Evolutionary conservation across 805 yeast species (phyloP), one percentile per base, ranked within the genome.

Genomic region (Yarrowia hollandica): DNA sequence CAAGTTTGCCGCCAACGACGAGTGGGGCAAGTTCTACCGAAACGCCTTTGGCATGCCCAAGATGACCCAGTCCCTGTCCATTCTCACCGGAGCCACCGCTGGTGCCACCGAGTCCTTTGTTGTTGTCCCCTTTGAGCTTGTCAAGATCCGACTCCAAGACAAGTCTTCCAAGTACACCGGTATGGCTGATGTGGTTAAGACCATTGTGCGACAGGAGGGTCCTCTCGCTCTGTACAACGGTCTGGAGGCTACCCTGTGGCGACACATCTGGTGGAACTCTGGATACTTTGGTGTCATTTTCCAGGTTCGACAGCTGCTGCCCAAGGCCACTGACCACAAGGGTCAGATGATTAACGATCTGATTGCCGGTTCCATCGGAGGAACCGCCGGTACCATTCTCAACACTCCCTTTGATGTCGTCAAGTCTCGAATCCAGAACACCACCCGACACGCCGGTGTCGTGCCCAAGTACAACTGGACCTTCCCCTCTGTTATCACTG

Each of bases 401-500:
- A 94, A 91, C 78, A 94, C 97, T 28, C 99, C 99, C 48, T 90
- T 92, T 67, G 99, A 94, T 73, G 79, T 94, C 57, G 97, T 94
- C 67, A 94, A 94, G 78, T 88, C 96, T 12, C 84, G 99, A 78
- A 88, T 94, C 68, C 99, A 94, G 75, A 84, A 83, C 72, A 79
- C 86, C 33, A 79, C 82, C 60, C 74, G 77, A 35, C 77, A 76
- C 34, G 79, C 86, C 16, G 96, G 96, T 63, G 90, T 86, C 62
- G 79, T 81, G 28, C 86, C 92, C 65, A 91, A 87, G 74, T 92
- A 92, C 75, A 86, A 83, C 74, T 94, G 99, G 98, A 83, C 97
- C 16, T 68, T 84, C 65, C 97, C 97, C 37, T 81, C 95, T 3
- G 75, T 94, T 61, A 70, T 78, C 39, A 79, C 84, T 16, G 88